Conservation (phyloP, 2,329 filamentous ascomycete genomes). For the Arthrobotrys megalospora region DNA sequence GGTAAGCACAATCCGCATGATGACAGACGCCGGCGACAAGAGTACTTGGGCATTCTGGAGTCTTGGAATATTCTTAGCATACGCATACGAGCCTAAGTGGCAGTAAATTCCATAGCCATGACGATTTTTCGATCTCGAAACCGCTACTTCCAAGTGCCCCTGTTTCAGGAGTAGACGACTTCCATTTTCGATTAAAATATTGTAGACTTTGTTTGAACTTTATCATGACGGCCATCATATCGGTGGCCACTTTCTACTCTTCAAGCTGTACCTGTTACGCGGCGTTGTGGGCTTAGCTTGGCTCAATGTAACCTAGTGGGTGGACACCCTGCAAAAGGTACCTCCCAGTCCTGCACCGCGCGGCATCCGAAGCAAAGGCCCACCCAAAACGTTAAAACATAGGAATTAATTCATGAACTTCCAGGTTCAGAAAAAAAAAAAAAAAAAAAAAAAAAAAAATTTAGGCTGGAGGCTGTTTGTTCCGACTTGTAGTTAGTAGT, state of each 20-base stretch:
- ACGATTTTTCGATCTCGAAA: background rate
- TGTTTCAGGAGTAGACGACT: background rate
- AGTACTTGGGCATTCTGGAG: background rate
- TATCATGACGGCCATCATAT: background rate
- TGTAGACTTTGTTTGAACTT: background rate
- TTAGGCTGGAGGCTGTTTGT: no score
- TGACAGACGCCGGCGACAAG: background rate
- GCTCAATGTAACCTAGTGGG: background rate
- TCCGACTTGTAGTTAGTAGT: no score
- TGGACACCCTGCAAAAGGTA: background rate
- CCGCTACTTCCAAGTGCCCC: background rate
- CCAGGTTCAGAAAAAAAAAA: no score
- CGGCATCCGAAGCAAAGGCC: no score
- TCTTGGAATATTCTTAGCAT: constrained; percentile 18
- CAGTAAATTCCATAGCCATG: background rate
- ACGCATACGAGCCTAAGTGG: background rate
- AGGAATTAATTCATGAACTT: no score
- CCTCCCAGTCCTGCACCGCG: no score
- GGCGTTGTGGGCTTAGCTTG: constrained; percentile 19
- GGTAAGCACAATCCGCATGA: background rate
- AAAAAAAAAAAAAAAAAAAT: no score
- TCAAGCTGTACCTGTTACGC: constrained; percentile 8
- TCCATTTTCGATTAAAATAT: background rate
- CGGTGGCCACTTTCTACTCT: background rate
- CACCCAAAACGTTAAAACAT: no score